These are phyloP conservation scores for Zancudomyces culisetae DNA, from an alignment of 371 early-diverging fungal species.

Conservation along the genomic window DNA sequence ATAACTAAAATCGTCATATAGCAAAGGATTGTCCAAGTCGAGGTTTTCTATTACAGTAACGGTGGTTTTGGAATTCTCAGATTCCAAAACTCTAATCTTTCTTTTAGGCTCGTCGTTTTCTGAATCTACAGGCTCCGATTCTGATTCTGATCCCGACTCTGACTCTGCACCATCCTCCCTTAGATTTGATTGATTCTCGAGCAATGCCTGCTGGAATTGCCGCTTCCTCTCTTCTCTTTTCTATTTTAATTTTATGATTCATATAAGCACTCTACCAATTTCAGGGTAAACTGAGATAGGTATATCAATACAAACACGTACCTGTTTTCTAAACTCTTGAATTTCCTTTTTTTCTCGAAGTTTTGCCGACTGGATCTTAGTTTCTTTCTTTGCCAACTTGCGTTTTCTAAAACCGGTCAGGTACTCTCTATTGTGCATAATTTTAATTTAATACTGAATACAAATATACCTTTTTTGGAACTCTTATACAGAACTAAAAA, in stretches of 20 bases:
- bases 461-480: too few relatives aligned
- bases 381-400: slow-evolving; percentile 45
- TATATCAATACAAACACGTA: slow-evolving; percentile 10
- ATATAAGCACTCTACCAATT: slow-evolving; percentile 9
- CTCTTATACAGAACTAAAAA: background rate
- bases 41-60: slow-evolving; percentile 52
- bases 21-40: slow-evolving; percentile 12
- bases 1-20: too few relatives aligned
- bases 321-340: slow-evolving; percentile 24
- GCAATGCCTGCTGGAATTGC: slow-evolving; percentile 13
- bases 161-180: too few relatives aligned
- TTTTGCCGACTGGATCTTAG: slow-evolving; percentile 14
- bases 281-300: background rate
- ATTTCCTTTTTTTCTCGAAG: slow-evolving; percentile 10
- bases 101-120: slow-evolving; percentile 11
- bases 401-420: slow-evolving; percentile 69
- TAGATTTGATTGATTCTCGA: slow-evolving; percentile 3
- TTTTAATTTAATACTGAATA: too few relatives aligned
- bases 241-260: slow-evolving; percentile 10
- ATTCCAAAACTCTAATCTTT: slow-evolving; percentile 33
- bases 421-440: slow-evolving; percentile 37
- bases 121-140: background rate
- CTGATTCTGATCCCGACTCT: background rate
- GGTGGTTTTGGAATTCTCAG: slow-evolving; percentile 36
- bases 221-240: slow-evolving; percentile 5